Base-by-base conservation (phyloP, 2,329 filamentous ascomycete genomes). In the Dactylonectria macrodidyma region DNA sequence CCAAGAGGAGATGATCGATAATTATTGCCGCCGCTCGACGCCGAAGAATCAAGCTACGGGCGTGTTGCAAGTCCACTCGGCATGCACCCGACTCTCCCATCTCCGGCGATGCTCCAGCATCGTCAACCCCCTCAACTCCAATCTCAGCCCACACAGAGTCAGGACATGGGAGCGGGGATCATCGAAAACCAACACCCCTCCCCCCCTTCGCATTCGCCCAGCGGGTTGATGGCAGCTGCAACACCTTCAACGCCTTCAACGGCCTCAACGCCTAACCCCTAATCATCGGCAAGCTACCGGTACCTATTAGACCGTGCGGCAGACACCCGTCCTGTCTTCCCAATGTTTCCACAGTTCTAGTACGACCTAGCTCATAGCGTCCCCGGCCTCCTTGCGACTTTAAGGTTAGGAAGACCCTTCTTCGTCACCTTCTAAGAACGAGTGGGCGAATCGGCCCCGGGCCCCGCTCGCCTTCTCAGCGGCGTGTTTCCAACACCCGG, bases 71-170 rank as follows among this genome's bases (percentile, higher is more conserved):
- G 57, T 38, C 56, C 47, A 24, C 62, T 59, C 41, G 54, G 46
- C 62, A 65, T 68, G 57, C 50, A 60, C 58, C 66, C 52, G 46
- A 41, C 54, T 70, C 34, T 56, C 55, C 50, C 54, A 71, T 41
- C 56, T 47, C 47, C 52, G 50, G 69, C 66, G 69, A 41, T 41
- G 38, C 38, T 41, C 38, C 72, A 73, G 47, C 56, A 67, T 62
- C 65, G 47, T 52, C 69, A 64, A 73, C 66, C 72, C 73, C 71
- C 41, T 44, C 70, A 76, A 55, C 74, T 76, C 68, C 68, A 76
- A 74, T 75, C 74, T 76, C 73, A 76, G 74, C 70, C 74, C 74
- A 76, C 68, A 75, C 68, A 59, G 26, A 7, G 68, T 50, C 66
- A 65, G 22, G 69, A 76, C 71, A 69, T 72, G 72, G 68, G 61